These are phyloP conservation scores for Hypoxylon intermedium DNA, from an alignment of 495 filamentous ascomycete genomes.

Conservation along the genomic window DNA sequence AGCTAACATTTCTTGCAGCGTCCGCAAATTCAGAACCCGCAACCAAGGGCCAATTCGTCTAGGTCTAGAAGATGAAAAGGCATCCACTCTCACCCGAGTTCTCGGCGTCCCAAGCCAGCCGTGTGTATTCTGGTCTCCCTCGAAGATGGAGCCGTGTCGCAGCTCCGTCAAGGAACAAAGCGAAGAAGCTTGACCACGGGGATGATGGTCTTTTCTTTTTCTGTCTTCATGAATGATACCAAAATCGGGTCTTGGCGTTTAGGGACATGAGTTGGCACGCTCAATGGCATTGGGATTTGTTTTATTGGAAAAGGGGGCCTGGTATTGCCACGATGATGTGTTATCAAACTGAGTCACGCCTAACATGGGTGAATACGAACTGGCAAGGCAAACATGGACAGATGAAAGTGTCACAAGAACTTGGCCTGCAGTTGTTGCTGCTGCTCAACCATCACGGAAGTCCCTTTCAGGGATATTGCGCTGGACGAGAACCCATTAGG, in stretches of 20 bases:
- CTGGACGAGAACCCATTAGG: constrained; percentile 8
- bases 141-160: constrained; percentile 1
- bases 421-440: background rate
- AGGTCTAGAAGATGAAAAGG: constrained; percentile 20
- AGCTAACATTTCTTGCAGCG: constrained; percentile 13
- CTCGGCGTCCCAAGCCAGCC: constrained; percentile 3
- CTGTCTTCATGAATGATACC: constrained; percentile 27
- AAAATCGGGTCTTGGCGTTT: constrained; percentile 32
- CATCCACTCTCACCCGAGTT: background rate
- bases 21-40: background rate
- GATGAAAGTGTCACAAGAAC: background rate
- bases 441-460: background rate
- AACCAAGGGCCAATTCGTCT: constrained; percentile 14
- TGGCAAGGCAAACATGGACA: background rate
- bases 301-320: constrained; percentile 12
- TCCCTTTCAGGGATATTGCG: background rate
- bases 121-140: constrained; percentile 1
- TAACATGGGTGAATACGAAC: constrained; percentile 13
- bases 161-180: constrained; percentile 18
- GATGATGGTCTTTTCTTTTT: constrained; percentile 13
- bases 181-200: constrained; percentile 3
- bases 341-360: constrained; percentile 17
- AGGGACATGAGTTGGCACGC: constrained; percentile 33
- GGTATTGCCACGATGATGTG: constrained; percentile 12
- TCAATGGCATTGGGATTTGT: constrained; percentile 21